A percentile compares a stretch with the other conserved stretches of the same genome.
Conservation (phyloP, 2,329 filamentous ascomycete genomes). For the Acarospora socialis region DNA sequence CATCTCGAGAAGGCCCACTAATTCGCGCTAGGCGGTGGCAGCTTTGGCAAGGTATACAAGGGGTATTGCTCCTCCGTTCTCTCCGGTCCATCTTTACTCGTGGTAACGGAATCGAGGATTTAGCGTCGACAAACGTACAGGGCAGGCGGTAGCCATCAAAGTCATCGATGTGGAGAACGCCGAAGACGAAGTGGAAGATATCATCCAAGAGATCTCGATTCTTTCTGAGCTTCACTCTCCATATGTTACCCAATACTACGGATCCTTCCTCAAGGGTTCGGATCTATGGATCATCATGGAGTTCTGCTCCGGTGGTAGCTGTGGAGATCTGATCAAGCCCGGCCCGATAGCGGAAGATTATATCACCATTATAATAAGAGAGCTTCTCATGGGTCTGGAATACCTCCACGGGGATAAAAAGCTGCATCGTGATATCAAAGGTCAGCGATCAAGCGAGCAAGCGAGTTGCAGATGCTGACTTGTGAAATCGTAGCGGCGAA, state of each 20-base stretch:
- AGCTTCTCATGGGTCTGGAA: constrained; percentile 76
- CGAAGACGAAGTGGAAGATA: constrained; percentile 98
- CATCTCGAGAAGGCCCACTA: no score
- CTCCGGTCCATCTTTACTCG: constrained; percentile 3
- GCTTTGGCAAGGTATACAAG: constrained; percentile 98
- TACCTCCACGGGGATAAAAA: constrained; percentile 95
- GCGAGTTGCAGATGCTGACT: neutral
- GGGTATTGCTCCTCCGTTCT: constrained; percentile 61
- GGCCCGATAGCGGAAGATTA: constrained; percentile 86
- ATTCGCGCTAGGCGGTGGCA: constrained; percentile 59
- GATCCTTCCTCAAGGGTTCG: constrained; percentile 88
- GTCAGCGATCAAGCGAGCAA: constrained; percentile 31
- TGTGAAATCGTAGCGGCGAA: constrained; percentile 58
- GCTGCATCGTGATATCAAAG: constrained; percentile 90
- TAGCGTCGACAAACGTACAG: constrained; percentile 83
- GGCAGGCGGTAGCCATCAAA: constrained; percentile 93
- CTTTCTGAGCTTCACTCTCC: constrained; percentile 90
- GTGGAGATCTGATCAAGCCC: constrained; percentile 88
- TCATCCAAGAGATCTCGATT: constrained; percentile 97
- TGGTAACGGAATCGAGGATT: constrained; percentile 2
- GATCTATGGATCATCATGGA: constrained; percentile 99
- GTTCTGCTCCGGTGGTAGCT: constrained; percentile 93
- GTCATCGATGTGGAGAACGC: constrained; percentile 98
- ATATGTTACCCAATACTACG: constrained; percentile 95
- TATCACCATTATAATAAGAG: constrained; percentile 86